Evolutionary conservation across 2,329 filamentous ascomycete species (phyloP).

Genomic region (Colletotrichum spaethianum): DNA sequence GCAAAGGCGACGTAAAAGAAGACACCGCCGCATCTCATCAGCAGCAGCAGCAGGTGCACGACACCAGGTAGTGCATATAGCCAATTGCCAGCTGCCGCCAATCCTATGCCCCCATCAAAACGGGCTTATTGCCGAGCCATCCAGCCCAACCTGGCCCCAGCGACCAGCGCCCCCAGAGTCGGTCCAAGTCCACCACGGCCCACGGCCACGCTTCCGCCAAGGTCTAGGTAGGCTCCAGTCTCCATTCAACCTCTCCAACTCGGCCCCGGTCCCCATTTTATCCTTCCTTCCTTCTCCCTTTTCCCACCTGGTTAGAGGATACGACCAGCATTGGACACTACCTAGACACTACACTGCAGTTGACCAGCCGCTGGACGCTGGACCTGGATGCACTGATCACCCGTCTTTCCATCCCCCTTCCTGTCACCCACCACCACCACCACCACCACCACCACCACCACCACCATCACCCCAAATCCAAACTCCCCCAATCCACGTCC

Average conservation of each 20-base stretch:
- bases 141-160: constrained; percentile 7
- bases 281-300: constrained; percentile 22
- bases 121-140: constrained; percentile 39
- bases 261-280: constrained; percentile 19
- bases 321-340: background rate
- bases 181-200: constrained; percentile 10
- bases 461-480: constrained; percentile 11
- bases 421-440: constrained; percentile 12
- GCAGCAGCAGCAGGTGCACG: constrained; percentile 1
- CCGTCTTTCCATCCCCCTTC: constrained; percentile 13
- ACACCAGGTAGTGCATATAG: background rate
- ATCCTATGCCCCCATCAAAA: constrained; percentile 20
- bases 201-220: constrained; percentile 23
- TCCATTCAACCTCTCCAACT: constrained; percentile 35
- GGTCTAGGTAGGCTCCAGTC: background rate
- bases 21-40: background rate
- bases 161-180: constrained; percentile 4
- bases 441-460: constrained; percentile 13
- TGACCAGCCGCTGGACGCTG: background rate
- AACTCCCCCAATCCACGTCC: constrained; percentile 14
- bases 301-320: constrained; percentile 18
- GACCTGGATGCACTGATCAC: constrained; percentile 31
- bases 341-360: background rate
- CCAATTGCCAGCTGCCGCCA: background rate
- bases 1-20: background rate